Evolutionary conservation across 2,329 filamentous ascomycete species (phyloP).

Genomic region (Fusarium penzigii): DNA sequence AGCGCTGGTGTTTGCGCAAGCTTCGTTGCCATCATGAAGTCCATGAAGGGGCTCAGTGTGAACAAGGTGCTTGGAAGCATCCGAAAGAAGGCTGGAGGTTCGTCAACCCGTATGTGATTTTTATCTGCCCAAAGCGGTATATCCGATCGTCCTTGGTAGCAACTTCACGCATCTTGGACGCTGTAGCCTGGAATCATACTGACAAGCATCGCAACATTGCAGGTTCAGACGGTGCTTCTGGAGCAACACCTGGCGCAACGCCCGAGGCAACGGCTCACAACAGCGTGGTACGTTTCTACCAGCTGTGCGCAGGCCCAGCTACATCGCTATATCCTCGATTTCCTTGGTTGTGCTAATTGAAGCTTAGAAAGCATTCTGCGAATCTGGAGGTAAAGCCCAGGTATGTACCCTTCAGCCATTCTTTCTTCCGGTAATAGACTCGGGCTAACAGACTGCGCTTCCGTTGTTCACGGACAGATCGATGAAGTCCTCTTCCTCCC

Average conservation of each 20-base stretch:
- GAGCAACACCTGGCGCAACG: slow-evolving; percentile 49
- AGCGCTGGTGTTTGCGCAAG: slow-evolving; percentile 25
- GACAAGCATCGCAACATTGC: slow-evolving; percentile 2
- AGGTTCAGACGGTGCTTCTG: slow-evolving; percentile 23
- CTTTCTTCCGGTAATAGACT: not conserved
- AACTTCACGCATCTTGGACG: not conserved
- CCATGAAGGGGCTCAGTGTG: slow-evolving; percentile 56
- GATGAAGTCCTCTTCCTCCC: slow-evolving; percentile 93
- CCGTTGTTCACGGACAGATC: slow-evolving; percentile 50
- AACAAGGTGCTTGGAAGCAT: slow-evolving; percentile 59
- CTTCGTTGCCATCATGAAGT: slow-evolving; percentile 37
- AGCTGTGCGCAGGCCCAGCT: slow-evolving; percentile 5
- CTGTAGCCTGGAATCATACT: slow-evolving; percentile 6
- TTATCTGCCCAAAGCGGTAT: slow-evolving; percentile 2
- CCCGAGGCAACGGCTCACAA: slow-evolving; percentile 67
- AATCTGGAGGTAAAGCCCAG: slow-evolving; percentile 64
- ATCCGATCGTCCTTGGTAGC: not conserved
- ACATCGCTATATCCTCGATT: slow-evolving; percentile 2
- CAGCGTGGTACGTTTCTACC: slow-evolving; percentile 60
- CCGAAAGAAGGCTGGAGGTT: slow-evolving; percentile 45
- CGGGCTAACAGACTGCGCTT: slow-evolving; percentile 6
- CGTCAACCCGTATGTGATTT: slow-evolving; percentile 23
- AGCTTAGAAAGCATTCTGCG: slow-evolving; percentile 74
- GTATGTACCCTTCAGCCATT: slow-evolving; percentile 37
- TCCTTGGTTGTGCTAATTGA: slow-evolving; percentile 22